phyloP scores from a whole-genome alignment of 2,329 filamentous ascomycete species.

The Neonectria ditissima region DNA sequence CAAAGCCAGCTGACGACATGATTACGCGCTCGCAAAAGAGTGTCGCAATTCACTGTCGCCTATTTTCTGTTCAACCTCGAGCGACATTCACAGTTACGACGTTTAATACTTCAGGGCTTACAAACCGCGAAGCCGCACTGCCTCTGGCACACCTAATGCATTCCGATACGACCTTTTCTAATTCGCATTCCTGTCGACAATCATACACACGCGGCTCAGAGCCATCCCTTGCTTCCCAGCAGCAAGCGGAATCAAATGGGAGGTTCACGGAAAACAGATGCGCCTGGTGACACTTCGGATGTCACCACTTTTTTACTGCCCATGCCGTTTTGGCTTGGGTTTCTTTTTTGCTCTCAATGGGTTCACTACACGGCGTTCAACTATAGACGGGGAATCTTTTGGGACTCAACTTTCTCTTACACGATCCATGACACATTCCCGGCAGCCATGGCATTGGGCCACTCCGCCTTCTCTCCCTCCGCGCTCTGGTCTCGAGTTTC shows the following conservation, averaged over 20 bases:
- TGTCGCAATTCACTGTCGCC: slow-evolving; percentile 28
- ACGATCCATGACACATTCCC: slow-evolving; percentile 28
- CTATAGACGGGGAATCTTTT: slow-evolving; percentile 47
- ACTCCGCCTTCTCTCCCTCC: slow-evolving; percentile 24
- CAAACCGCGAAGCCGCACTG: slow-evolving; percentile 33
- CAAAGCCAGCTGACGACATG: slow-evolving; percentile 36
- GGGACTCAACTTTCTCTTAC: slow-evolving; percentile 39
- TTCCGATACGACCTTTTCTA: slow-evolving; percentile 50
- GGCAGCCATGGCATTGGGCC: slow-evolving; percentile 11
- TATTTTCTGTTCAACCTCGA: slow-evolving; percentile 36
- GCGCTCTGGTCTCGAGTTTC: slow-evolving; percentile 8
- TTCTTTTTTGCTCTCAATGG: slow-evolving; percentile 30
- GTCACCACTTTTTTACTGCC: slow-evolving; percentile 25
- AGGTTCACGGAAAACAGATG: slow-evolving; percentile 34
- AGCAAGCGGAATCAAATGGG: slow-evolving; percentile 47
- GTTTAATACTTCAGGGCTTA: slow-evolving; percentile 38
- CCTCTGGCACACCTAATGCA: slow-evolving; percentile 45
- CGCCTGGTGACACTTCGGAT: slow-evolving; percentile 29
- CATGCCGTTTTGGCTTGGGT: slow-evolving; percentile 17
- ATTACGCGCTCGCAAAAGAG: slow-evolving; percentile 17
- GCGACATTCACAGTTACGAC: slow-evolving; percentile 41
- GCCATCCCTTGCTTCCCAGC: slow-evolving; percentile 55
- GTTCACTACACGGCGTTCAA: slow-evolving; percentile 49
- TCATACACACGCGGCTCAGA: slow-evolving; percentile 52
- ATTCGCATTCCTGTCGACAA: slow-evolving; percentile 50